Evolutionary conservation across 2,329 filamentous ascomycete species (phyloP).

Genomic region (Clonostachys chloroleuca): DNA sequence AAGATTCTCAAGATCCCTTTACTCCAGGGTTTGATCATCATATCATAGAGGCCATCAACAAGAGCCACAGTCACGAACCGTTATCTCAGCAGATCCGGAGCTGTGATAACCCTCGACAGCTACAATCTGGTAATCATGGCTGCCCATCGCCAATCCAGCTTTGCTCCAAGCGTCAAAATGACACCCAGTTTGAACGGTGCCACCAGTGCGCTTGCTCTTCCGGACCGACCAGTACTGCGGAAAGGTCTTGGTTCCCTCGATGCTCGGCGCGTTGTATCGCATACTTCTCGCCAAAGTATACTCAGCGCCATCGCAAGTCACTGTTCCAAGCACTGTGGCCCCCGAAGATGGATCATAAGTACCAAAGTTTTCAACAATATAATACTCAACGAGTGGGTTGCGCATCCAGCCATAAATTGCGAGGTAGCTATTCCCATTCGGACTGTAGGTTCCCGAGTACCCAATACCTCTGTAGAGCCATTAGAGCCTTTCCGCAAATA

Average conservation of each 20-base stretch:
- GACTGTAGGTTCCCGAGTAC: constrained; percentile 27
- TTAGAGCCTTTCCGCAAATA: not conserved
- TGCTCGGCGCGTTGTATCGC: constrained; percentile 37
- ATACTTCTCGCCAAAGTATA: constrained; percentile 30
- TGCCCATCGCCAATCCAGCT: constrained; percentile 41
- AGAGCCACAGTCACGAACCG: constrained; percentile 18
- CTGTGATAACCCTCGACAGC: constrained; percentile 50
- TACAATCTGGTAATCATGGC: constrained; percentile 47
- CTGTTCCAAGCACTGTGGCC: constrained; percentile 21
- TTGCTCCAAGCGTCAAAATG: constrained; percentile 50
- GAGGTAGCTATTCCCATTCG: constrained; percentile 16
- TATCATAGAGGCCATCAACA: too few species aligned
- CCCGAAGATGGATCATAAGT: constrained; percentile 27
- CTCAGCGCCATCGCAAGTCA: constrained; percentile 26
- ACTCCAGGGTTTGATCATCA: too few species aligned
- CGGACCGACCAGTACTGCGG: constrained; percentile 50
- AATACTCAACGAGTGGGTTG: constrained; percentile 24
- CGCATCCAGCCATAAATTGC: constrained; percentile 26
- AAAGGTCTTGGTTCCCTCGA: constrained; percentile 43
- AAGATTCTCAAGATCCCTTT: too few species aligned
- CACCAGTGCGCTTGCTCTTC: constrained; percentile 39
- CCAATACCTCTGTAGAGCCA: constrained; percentile 23
- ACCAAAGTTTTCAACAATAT: constrained; percentile 28
- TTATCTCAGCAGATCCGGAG: constrained; percentile 41
- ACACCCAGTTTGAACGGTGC: constrained; percentile 41